Conservation (phyloP, 2,329 filamentous ascomycete species). For the Pyricularia sp. region DNA sequence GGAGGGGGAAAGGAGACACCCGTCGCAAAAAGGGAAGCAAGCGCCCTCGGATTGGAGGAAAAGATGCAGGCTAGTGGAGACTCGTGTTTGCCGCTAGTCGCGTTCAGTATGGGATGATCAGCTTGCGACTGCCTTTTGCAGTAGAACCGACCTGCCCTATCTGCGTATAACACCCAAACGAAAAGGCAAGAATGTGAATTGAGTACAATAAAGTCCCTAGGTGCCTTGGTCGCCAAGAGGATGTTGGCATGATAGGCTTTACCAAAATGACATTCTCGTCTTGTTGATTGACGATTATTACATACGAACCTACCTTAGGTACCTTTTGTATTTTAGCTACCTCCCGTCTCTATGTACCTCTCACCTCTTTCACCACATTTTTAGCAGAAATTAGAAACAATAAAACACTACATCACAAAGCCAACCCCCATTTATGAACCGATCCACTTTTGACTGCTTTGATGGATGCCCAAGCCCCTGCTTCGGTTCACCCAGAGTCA, state of each 20-base stretch:
- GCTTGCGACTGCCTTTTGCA: not conserved
- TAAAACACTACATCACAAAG: not conserved
- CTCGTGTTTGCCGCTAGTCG: not conserved
- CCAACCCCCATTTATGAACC: not conserved
- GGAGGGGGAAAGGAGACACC: slow-evolving; percentile 5
- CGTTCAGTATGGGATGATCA: not conserved
- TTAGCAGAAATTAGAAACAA: not conserved
- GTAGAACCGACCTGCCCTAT: not conserved
- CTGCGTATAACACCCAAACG: not conserved
- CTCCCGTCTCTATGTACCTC: too few species aligned
- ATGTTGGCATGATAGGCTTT: not conserved
- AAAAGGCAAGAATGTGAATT: not conserved
- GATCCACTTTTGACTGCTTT: not conserved
- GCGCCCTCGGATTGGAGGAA: slow-evolving; percentile 1
- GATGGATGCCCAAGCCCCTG: not conserved
- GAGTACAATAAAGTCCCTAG: not conserved
- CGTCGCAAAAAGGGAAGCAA: slow-evolving; percentile 11
- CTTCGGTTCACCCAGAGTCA: not conserved
- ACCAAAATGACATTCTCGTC: too few species aligned
- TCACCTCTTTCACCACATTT: too few species aligned
- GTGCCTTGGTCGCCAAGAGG: not conserved
- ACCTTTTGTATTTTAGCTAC: too few species aligned
- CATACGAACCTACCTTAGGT: too few species aligned
- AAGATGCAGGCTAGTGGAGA: not conserved
- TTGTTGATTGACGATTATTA: too few species aligned